Evolutionary conservation across 192 early-diverging fungal species (phyloP).

Genomic region (Coemansia sp.): DNA sequence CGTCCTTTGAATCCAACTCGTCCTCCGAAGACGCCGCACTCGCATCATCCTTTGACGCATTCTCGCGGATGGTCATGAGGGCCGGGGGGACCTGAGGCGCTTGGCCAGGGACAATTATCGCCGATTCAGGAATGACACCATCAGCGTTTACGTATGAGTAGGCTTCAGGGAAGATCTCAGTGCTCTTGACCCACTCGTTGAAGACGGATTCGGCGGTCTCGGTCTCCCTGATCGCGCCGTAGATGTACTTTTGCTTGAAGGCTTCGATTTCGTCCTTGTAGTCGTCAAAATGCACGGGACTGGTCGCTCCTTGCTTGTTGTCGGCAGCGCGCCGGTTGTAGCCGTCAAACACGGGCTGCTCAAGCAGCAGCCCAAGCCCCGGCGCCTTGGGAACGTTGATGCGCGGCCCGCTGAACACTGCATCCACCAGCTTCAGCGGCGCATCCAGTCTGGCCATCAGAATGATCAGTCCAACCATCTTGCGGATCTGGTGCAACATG

Average conservation of each 20-base stretch:
- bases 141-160: slow-evolving; percentile 52
- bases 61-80: neutral
- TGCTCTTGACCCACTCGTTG: slow-evolving; percentile 50
- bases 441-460: slow-evolving; percentile 78
- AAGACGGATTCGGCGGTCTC: slow-evolving; percentile 70
- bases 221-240: slow-evolving; percentile 73
- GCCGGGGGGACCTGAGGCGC: slow-evolving; percentile 7
- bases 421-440: slow-evolving; percentile 67
- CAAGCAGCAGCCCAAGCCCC: slow-evolving; percentile 84
- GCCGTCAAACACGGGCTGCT: slow-evolving; percentile 70
- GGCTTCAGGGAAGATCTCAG: slow-evolving; percentile 52
- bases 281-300: slow-evolving; percentile 60
- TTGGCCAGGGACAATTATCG: slow-evolving; percentile 37
- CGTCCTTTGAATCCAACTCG: slow-evolving; percentile 36
- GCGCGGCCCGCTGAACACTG: slow-evolving; percentile 65
- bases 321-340: slow-evolving; percentile 60
- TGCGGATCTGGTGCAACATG: slow-evolving; percentile 99
- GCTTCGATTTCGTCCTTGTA: slow-evolving; percentile 72
- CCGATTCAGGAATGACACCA: slow-evolving; percentile 52
- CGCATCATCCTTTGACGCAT: neutral
- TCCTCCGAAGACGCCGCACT: slow-evolving; percentile 36
- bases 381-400: slow-evolving; percentile 99
- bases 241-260: slow-evolving; percentile 91
- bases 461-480: slow-evolving; percentile 95
- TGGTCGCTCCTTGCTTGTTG: slow-evolving; percentile 28